Conservation (phyloP, 495 filamentous ascomycete species). For the Penicillium daleae region DNA sequence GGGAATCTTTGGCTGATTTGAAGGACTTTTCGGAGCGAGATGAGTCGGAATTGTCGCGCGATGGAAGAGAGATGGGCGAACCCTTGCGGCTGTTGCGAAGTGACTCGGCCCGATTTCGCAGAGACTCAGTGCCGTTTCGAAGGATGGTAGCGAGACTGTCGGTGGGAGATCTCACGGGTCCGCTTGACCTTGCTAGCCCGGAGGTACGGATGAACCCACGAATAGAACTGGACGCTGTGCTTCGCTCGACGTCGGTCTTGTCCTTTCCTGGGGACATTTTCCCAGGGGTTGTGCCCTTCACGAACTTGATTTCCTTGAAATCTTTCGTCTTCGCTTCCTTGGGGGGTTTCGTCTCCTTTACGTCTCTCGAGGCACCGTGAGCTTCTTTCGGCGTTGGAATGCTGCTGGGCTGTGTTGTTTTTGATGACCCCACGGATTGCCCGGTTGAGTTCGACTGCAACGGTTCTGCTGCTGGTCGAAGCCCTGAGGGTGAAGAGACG, state of each 20-base stretch:
- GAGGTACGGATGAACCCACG: slow-evolving; percentile 50
- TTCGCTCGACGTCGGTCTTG: slow-evolving; percentile 14
- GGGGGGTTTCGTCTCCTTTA: not conserved
- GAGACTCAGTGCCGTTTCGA: slow-evolving; percentile 31
- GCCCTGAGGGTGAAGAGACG: slow-evolving; percentile 37
- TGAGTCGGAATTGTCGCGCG: slow-evolving; percentile 34
- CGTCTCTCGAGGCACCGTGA: slow-evolving; percentile 10
- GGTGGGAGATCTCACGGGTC: slow-evolving; percentile 36
- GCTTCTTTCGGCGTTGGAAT: slow-evolving; percentile 18
- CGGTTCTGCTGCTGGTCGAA: slow-evolving; percentile 33
- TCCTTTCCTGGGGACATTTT: slow-evolving; percentile 7
- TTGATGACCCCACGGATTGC: slow-evolving; percentile 28
- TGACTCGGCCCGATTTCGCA: slow-evolving; percentile 29
- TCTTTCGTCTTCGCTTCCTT: slow-evolving; percentile 5
- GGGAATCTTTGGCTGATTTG: slow-evolving; percentile 19
- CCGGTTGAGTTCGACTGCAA: slow-evolving; percentile 34
- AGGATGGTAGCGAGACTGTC: slow-evolving; percentile 32
- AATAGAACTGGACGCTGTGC: slow-evolving; percentile 31
- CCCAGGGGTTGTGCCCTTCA: not conserved
- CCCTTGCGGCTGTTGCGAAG: slow-evolving; percentile 26
- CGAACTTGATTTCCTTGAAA: not conserved
- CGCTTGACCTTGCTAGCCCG: slow-evolving; percentile 34
- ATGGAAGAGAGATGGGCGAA: slow-evolving; percentile 24
- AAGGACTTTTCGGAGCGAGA: slow-evolving; percentile 29
- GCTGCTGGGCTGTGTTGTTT: slow-evolving; percentile 16